Evolutionary conservation across 305 asterid species (phyloP).

Genomic region (Petunia hybrid): DNA sequence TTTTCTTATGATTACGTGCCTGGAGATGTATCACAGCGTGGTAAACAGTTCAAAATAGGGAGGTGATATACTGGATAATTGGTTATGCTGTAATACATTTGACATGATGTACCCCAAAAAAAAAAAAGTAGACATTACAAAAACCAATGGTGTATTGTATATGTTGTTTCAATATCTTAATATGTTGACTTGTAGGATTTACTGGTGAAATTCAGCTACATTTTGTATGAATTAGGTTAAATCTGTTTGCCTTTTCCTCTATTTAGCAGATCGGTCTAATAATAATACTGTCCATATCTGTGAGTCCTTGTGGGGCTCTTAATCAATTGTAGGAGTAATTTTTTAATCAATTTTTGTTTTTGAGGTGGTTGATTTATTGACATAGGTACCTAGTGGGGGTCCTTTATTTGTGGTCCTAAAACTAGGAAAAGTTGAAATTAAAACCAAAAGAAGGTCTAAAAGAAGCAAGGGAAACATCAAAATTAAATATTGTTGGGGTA

Average conservation of each 20-base stretch:
- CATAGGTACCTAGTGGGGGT: neutral
- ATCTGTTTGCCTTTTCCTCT: too few species aligned
- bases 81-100: neutral
- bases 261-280: too few species aligned
- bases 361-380: neutral
- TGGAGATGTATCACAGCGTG: conserved; percentile 19
- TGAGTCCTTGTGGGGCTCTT: too few species aligned
- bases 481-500: too few species aligned
- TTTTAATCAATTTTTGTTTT: neutral
- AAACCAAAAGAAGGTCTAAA: too few species aligned
- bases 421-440: neutral
- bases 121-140: neutral
- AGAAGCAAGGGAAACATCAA: too few species aligned
- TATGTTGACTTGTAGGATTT: too few species aligned
- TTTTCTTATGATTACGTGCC: neutral
- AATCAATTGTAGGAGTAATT: neutral
- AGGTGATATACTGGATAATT: neutral
- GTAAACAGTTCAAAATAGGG: neutral
- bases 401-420: conserved; percentile 3
- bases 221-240: too few species aligned
- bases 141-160: neutral
- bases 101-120: neutral
- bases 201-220: too few species aligned
- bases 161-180: neutral
- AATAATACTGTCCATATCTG: too few species aligned